phyloP scores from a whole-genome alignment of 257 asterid genomes.

The Nicotiana sylvestris region DNA sequence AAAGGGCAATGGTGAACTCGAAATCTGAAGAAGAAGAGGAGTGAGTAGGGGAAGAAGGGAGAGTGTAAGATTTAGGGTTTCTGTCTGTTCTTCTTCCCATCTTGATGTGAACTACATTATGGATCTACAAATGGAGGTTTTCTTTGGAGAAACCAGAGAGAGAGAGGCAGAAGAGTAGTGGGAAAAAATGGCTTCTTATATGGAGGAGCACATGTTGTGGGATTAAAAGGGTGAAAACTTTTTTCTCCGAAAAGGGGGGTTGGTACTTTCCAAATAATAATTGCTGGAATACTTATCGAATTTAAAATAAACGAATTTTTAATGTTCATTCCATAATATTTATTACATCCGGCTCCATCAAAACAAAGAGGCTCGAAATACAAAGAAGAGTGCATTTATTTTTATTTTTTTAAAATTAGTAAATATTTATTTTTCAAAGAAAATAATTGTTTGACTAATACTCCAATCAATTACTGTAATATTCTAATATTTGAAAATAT shows the following conservation, averaged over 20 bases:
- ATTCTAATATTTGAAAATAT: too few species aligned
- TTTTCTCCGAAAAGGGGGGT: not conserved
- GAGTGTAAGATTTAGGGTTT: conserved; percentile 60
- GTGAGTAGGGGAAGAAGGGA: conserved; percentile 85
- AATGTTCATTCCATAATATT: too few species aligned
- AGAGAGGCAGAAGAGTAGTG: conserved; percentile 12
- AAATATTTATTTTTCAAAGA: not conserved
- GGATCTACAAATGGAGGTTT: not conserved
- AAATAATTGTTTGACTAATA: too few species aligned
- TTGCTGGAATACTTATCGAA: not conserved
- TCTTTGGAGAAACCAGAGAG: not conserved
- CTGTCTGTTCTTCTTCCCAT: conserved; percentile 60
- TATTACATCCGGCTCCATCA: not conserved
- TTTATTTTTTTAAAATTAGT: too few species aligned
- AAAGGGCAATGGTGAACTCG: conserved; percentile 69
- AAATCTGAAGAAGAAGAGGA: conserved; percentile 78
- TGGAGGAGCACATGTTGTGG: conserved; percentile 13
- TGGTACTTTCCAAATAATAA: not conserved
- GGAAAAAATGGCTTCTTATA: conserved; percentile 19
- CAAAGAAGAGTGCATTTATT: not conserved
- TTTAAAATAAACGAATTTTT: too few species aligned
- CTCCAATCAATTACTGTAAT: too few species aligned
- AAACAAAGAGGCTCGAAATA: not conserved
- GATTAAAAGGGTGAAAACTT: not conserved
- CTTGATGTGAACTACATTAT: conserved; percentile 19